Base-by-base conservation (phyloP, 306 rosid genomes). In the Prunus salicina region DNA sequence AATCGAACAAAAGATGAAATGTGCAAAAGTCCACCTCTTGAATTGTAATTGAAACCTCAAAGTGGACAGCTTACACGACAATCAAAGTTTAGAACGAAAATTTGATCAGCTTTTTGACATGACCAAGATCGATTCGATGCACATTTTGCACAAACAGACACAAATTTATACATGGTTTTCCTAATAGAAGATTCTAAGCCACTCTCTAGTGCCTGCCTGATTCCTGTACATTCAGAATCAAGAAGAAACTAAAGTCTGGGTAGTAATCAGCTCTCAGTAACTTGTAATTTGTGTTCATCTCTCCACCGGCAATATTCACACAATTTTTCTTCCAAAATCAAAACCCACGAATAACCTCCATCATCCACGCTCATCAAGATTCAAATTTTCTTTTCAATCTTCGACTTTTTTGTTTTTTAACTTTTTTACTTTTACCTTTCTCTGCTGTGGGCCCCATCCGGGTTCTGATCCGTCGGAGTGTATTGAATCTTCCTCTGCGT, bases 401-500 rank as follows among this genome's bases (percentile, higher is more conserved):
- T 12, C 62, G 3, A 14, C 18, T 5, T 25, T 13, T 11, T 57
- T n/a, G 1, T 18, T 16, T 9, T 65, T 76, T 76, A 0, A 50
- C 70, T 27, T 64, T 46, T 43, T 3, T 69, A 30, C 28, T 27
- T 4, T 81, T 13, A 88, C 78, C 83, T 78, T 30, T 78, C 80
- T 18, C 47, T 4, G 1, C 61, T 19, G 16, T 38, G 63, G 69
- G 80, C 50, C 73, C 69, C 71, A 45, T 24, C 5, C 1, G n/a
- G 46, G 43, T 30, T 67, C 69, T 45, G 55, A 63, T 76, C 78
- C 25, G 52, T 49, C 62, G 91, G 84, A 51, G 15, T 46, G 50
- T 50, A 53, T 53, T 15, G 76, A 22, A 60, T 9, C 79, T 66
- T 80, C 66, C 84, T 81, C 47, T 80, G 86, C 14, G 78, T 57